Evolutionary conservation across 2,329 filamentous ascomycete species (phyloP).

Genomic region (Calonectria crousiana): DNA sequence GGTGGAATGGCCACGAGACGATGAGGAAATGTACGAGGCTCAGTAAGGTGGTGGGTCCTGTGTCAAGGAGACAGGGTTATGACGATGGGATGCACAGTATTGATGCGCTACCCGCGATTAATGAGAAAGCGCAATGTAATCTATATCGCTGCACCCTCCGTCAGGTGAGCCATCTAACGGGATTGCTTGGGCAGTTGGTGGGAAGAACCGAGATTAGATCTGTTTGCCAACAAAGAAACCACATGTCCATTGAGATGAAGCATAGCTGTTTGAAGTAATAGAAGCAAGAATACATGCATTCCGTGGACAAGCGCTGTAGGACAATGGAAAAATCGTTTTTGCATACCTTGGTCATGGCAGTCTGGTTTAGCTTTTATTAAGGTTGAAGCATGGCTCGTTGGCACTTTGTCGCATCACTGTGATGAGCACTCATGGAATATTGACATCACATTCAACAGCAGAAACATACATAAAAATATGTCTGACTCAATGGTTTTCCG

Average conservation of each 20-base stretch:
- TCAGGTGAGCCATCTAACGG: not conserved
- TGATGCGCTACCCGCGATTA: not conserved
- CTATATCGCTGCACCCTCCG: not conserved
- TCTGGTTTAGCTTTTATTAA: not conserved
- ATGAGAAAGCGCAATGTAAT: not conserved
- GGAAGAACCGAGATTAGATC: not conserved
- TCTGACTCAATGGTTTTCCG: not conserved
- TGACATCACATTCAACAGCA: not conserved
- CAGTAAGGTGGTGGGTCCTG: not conserved
- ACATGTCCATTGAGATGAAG: not conserved
- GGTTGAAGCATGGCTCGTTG: not conserved
- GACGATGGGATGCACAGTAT: not conserved
- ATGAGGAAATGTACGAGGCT: conserved; percentile 51
- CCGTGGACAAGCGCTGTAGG: not conserved
- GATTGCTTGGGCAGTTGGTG: not conserved
- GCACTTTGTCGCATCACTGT: not conserved
- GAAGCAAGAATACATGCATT: not conserved
- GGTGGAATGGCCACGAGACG: conserved; percentile 61
- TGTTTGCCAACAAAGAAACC: not conserved
- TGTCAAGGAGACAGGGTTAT: not conserved
- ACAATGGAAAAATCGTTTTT: not conserved
- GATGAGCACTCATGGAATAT: not conserved
- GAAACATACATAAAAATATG: not conserved
- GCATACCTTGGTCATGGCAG: not conserved
- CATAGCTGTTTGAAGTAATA: not conserved